These are phyloP conservation scores for Trichaptum fuscoviolaceum DNA, from an alignment of 768 basidiomycete genomes.

Conservation along the genomic window DNA sequence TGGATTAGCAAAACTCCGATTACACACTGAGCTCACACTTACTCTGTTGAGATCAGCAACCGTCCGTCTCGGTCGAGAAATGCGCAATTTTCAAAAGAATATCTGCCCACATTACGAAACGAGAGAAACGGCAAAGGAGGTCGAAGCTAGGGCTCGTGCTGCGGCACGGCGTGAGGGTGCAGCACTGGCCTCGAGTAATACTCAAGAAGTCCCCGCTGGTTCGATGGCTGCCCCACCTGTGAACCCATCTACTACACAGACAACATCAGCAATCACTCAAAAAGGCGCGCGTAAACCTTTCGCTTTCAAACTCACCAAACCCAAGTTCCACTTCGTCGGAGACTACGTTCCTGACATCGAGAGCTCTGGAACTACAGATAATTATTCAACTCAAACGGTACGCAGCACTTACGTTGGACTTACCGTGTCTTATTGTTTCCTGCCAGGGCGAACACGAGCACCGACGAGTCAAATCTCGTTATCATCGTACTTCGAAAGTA, in stretches of 20 bases:
- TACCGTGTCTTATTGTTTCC: not conserved
- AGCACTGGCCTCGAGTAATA: too few relatives aligned
- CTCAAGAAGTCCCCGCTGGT: too few relatives aligned
- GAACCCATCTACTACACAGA: not conserved
- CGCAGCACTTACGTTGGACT: not conserved
- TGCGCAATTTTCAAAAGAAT: constrained; percentile 27
- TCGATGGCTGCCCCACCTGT: not conserved
- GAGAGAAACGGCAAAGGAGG: constrained; percentile 33
- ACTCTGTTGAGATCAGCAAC: constrained; percentile 21
- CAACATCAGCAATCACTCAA: not conserved
- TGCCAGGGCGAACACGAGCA: constrained; percentile 31
- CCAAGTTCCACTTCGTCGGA: constrained; percentile 30
- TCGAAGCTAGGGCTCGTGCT: not conserved
- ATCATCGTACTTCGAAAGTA: constrained; percentile 23
- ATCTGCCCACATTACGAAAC: constrained; percentile 25
- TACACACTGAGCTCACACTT: constrained; percentile 33
- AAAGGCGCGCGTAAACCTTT: constrained; percentile 13
- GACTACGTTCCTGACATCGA: constrained; percentile 25
- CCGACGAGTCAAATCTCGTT: constrained; percentile 23
- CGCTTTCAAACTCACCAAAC: constrained; percentile 24
- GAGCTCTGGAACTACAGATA: constrained; percentile 29
- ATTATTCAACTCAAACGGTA: constrained; percentile 33
- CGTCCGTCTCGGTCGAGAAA: constrained; percentile 20
- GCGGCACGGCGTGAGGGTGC: constrained; percentile 20
- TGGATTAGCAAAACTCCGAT: constrained; percentile 32